phyloP scores from a whole-genome alignment of 2,329 filamentous ascomycete species.

The Fusarium nanum region DNA sequence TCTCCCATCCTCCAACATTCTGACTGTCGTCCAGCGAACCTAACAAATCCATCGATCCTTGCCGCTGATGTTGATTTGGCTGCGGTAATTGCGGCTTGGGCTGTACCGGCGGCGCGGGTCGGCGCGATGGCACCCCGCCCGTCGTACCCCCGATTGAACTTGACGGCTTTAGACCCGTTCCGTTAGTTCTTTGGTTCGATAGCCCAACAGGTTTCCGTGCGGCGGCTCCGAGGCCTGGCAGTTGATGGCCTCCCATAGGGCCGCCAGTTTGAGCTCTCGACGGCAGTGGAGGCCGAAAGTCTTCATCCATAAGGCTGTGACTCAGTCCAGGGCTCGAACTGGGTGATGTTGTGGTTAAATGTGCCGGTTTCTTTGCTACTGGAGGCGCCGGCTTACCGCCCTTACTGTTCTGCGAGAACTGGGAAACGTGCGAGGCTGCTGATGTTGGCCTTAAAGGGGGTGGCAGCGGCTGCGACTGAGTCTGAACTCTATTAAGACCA shows the following conservation, averaged over 20 bases:
- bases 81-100: slow-evolving; percentile 37
- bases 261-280: slow-evolving; percentile 39
- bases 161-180: slow-evolving; percentile 35
- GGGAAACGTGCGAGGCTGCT: slow-evolving; percentile 51
- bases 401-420: slow-evolving; percentile 49
- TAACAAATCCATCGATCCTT: slow-evolving; percentile 54
- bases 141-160: slow-evolving; percentile 32
- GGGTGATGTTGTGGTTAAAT: slow-evolving; percentile 55
- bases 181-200: slow-evolving; percentile 39
- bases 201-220: slow-evolving; percentile 46
- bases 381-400: slow-evolving; percentile 61
- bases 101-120: slow-evolving; percentile 36
- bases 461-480: slow-evolving; percentile 47
- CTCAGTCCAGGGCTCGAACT: slow-evolving; percentile 40
- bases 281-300: slow-evolving; percentile 44
- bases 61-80: slow-evolving; percentile 43
- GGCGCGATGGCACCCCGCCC: slow-evolving; percentile 37
- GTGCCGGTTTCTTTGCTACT: slow-evolving; percentile 72
- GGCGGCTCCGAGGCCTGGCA: slow-evolving; percentile 20
- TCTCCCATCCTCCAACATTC: slow-evolving; percentile 66
- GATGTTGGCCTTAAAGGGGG: slow-evolving; percentile 51
- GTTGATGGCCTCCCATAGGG: slow-evolving; percentile 11
- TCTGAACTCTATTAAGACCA: slow-evolving; percentile 42
- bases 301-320: slow-evolving; percentile 38
- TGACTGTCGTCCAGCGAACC: slow-evolving; percentile 63